A percentile compares a stretch with the other conserved stretches of the same genome.
These are phyloP conservation scores for Eucalyptus paniculata DNA, from an alignment of 345 rosid genomes.

Conservation along the genomic window DNA sequence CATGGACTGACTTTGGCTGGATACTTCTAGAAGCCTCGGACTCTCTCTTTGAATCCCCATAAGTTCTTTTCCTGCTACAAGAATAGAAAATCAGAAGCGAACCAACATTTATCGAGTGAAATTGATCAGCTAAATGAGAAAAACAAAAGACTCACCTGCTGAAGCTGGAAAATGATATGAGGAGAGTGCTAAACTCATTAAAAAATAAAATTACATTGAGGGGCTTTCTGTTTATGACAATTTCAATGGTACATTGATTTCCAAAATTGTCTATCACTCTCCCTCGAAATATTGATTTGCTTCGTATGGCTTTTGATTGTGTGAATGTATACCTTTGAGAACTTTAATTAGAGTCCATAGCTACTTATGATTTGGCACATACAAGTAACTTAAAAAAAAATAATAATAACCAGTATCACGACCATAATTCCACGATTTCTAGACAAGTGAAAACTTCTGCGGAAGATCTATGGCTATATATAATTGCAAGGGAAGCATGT, in stretches of 20 bases:
- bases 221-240: slow-evolving; percentile 63
- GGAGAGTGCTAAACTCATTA: slow-evolving; percentile 30
- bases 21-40: neutral
- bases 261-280: slow-evolving; percentile 57
- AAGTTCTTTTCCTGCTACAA: slow-evolving; percentile 30
- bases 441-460: neutral
- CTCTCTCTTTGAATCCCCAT: neutral
- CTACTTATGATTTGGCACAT: neutral
- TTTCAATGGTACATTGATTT: slow-evolving; percentile 63
- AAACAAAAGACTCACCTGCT: slow-evolving; percentile 21
- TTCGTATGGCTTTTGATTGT: slow-evolving; percentile 19
- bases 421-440: neutral
- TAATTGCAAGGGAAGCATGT: neutral
- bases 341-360: slow-evolving; percentile 18
- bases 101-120: neutral
- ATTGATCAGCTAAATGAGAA: neutral
- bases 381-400: neutral
- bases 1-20: slow-evolving; percentile 8
- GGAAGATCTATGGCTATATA: neutral
- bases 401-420: too few species aligned
- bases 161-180: slow-evolving; percentile 7
- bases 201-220: slow-evolving; percentile 65
- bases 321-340: slow-evolving; percentile 21
- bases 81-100: neutral
- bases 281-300: slow-evolving; percentile 68